These are phyloP conservation scores for Nannizziopsis barbatae DNA, from an alignment of 2,329 filamentous ascomycete species.

Conservation along the genomic window DNA sequence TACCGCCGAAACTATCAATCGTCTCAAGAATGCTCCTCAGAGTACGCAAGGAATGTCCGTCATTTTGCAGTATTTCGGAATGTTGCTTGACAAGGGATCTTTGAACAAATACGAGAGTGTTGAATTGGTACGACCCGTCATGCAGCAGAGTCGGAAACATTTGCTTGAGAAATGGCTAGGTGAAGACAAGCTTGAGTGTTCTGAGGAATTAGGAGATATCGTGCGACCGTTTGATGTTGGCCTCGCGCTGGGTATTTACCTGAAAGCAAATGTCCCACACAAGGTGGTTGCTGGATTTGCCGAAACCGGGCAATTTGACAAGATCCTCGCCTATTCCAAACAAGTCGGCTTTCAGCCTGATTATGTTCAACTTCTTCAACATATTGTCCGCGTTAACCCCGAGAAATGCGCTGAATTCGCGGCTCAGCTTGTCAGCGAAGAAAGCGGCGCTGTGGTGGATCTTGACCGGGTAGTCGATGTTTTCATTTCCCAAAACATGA, in stretches of 20 bases:
- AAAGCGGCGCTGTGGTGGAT: conserved; percentile 77
- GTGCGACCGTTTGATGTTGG: conserved; percentile 81
- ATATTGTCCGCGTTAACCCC: conserved; percentile 80
- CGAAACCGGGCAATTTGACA: conserved; percentile 91
- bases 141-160: conserved; percentile 89
- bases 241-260: conserved; percentile 78
- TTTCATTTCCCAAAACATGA: conserved; percentile 95
- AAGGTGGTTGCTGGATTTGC: conserved; percentile 94
- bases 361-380: conserved; percentile 81
- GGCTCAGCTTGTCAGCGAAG: conserved; percentile 78
- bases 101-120: conserved; percentile 90
- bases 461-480: conserved; percentile 93
- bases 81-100: conserved; percentile 87
- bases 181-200: conserved; percentile 91
- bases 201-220: conserved; percentile 90
- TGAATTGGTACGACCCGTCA: conserved; percentile 82
- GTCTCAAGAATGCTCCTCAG: conserved; percentile 77
- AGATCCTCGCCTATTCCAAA: conserved; percentile 84
- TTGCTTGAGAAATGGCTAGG: conserved; percentile 95
- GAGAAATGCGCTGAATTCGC: conserved; percentile 95
- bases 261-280: conserved; percentile 77
- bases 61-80: conserved; percentile 94
- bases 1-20: conserved; percentile 88
- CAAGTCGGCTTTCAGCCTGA: conserved; percentile 87
- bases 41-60: conserved; percentile 68